Evolutionary conservation across 495 filamentous ascomycete species (phyloP).

Genomic region (Penicillium angulare): DNA sequence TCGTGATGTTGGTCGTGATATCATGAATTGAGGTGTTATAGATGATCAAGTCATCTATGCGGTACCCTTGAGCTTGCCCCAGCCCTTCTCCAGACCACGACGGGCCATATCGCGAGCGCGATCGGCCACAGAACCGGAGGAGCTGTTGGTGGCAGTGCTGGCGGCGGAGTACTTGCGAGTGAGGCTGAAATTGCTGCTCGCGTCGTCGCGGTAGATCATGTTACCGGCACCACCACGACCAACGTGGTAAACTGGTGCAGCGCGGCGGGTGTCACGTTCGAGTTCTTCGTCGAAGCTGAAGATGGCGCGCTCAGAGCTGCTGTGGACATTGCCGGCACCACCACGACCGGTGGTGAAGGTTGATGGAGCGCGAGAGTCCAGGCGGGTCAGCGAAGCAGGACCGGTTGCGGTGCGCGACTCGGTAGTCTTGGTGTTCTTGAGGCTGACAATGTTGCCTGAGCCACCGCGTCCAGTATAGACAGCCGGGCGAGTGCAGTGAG

Average conservation of each 20-base stretch:
- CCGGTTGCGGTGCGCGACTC: slow-evolving; percentile 49
- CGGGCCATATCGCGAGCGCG: slow-evolving; percentile 42
- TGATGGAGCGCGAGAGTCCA: slow-evolving; percentile 37
- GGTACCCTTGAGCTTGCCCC: slow-evolving; percentile 44
- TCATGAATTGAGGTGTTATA: slow-evolving; percentile 13
- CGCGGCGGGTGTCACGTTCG: slow-evolving; percentile 60
- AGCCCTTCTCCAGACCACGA: slow-evolving; percentile 43
- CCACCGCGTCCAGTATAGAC: slow-evolving; percentile 83
- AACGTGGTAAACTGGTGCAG: slow-evolving; percentile 72
- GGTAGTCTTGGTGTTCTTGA: slow-evolving; percentile 64
- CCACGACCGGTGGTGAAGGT: slow-evolving; percentile 80
- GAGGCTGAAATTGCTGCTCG: slow-evolving; percentile 23
- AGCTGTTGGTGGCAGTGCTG: slow-evolving; percentile 38
- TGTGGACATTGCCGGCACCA: slow-evolving; percentile 85
- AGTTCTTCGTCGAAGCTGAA: slow-evolving; percentile 95
- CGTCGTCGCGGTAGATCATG: slow-evolving; percentile 48
- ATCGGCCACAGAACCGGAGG: slow-evolving; percentile 37
- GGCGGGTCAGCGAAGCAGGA: slow-evolving; percentile 48
- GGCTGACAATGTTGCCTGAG: slow-evolving; percentile 74
- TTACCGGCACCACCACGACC: slow-evolving; percentile 92
- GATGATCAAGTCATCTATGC: slow-evolving; percentile 23
- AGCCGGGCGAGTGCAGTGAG: slow-evolving; percentile 54
- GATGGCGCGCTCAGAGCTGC: slow-evolving; percentile 62
- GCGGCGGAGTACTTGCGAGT: slow-evolving; percentile 41
- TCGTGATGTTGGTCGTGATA: slow-evolving; percentile 32